Evolutionary conservation across 176 grass and related monocot genomes (phyloP).

Genomic region (Phyllostachys edulis): DNA sequence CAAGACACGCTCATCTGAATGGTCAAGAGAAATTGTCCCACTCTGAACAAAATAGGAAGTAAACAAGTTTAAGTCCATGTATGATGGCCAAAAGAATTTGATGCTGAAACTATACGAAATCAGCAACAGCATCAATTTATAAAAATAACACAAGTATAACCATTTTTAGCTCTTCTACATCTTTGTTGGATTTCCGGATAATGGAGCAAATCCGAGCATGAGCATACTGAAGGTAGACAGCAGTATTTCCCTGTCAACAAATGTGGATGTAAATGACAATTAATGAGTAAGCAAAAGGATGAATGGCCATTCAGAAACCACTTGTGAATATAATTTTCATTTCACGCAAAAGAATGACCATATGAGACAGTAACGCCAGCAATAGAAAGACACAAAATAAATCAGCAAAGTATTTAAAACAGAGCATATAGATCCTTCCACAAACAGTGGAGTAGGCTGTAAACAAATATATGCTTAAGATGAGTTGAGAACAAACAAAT

Average conservation of each 20-base stretch:
- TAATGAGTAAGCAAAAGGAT: neutral
- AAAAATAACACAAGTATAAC: constrained; percentile 47
- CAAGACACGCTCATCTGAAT: constrained; percentile 80
- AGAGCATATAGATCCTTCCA: constrained; percentile 6
- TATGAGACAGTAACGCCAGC: neutral
- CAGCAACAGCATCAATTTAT: neutral
- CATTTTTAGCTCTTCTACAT: constrained; percentile 69
- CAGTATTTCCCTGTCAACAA: constrained; percentile 80
- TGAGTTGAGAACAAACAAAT: neutral
- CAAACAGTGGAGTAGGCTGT: neutral
- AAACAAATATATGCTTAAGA: neutral
- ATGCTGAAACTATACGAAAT: neutral
- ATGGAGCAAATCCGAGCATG: constrained; percentile 99
- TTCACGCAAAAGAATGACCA: constrained; percentile 1
- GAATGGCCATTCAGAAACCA: neutral
- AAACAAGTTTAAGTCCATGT: neutral
- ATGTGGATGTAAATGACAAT: constrained; percentile 24
- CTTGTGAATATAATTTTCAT: neutral
- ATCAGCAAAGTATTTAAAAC: neutral
- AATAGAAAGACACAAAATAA: constrained; percentile 5
- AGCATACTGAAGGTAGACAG: constrained; percentile 92
- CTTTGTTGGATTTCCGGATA: constrained; percentile 80
- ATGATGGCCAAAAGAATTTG: neutral
- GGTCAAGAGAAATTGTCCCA: constrained; percentile 55
- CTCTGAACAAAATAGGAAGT: constrained; percentile 47